Conservation (phyloP, 805 yeast genomes). For the Scheffersomyces stipitis region DNA sequence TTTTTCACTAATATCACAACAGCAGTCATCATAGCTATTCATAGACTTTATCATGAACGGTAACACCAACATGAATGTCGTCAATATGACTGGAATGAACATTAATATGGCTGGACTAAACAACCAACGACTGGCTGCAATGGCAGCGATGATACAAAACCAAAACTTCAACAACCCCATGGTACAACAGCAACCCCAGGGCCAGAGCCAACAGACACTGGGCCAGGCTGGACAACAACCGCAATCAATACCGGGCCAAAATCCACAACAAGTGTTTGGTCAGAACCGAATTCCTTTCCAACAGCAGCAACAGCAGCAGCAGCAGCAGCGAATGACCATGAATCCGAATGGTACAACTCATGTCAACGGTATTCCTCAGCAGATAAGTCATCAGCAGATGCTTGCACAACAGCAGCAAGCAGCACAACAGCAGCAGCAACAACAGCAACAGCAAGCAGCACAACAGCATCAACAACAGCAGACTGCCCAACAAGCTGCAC, state of each 20-base stretch:
- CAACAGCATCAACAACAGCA: constrained; percentile 8
- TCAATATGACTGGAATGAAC: constrained; percentile 10
- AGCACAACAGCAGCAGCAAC: constrained; percentile 11
- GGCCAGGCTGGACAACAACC: background rate
- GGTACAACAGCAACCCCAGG: constrained; percentile 4
- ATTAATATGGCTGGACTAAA: constrained; percentile 1
- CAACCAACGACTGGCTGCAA: constrained; percentile 7
- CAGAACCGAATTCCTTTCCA: constrained; percentile 2
- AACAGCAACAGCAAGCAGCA: constrained; percentile 10
- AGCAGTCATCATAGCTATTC: no score
- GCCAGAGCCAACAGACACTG: constrained; percentile 3
- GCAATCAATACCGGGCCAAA: background rate
- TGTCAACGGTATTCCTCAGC: background rate
- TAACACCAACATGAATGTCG: constrained; percentile 10
- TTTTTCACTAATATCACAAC: no score
- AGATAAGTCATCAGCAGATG: background rate
- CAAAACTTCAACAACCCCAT: constrained; percentile 1
- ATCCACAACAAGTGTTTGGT: constrained; percentile 3
- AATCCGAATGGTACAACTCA: background rate
- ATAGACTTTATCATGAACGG: no score
- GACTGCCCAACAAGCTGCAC: constrained; percentile 1
- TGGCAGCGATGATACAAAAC: constrained; percentile 7
- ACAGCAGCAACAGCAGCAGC: background rate
- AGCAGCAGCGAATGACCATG: background rate
- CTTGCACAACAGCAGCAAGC: background rate